These are phyloP conservation scores for Calcarisporium arbuscula DNA, from an alignment of 2,329 filamentous ascomycete species.

Conservation along the genomic window DNA sequence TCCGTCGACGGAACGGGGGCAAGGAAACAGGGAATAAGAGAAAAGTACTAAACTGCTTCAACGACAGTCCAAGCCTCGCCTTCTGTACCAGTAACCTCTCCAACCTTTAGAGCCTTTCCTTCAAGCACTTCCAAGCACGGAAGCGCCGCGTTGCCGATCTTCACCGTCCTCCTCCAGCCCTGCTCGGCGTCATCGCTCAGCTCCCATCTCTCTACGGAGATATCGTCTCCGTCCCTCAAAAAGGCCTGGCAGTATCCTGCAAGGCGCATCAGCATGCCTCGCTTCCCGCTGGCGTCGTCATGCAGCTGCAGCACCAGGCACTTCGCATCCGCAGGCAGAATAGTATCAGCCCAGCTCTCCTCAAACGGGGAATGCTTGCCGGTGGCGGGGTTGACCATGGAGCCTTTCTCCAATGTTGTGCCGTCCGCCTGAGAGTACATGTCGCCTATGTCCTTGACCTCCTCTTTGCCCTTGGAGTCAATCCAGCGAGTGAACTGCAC, in stretches of 20 bases:
- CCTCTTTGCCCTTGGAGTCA: conserved; percentile 42
- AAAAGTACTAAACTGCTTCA: no score
- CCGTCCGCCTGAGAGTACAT: conserved; percentile 40
- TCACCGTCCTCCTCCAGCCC: conserved; percentile 31
- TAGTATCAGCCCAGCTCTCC: conserved; percentile 56
- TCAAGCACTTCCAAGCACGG: conserved; percentile 26
- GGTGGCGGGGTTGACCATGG: conserved; percentile 52
- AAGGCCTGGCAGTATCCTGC: conserved; percentile 53
- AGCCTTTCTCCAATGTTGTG: conserved; percentile 48
- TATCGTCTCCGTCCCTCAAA: conserved; percentile 33
- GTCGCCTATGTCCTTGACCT: conserved; percentile 47
- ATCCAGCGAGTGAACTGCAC: conserved; percentile 54
- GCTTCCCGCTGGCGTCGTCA: conserved; percentile 20
- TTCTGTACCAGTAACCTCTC: no score
- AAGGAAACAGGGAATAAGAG: no score
- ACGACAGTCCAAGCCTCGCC: no score
- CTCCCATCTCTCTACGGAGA: conserved; percentile 51
- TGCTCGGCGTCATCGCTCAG: conserved; percentile 23
- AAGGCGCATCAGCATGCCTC: conserved; percentile 48
- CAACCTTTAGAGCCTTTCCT: no score
- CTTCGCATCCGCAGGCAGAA: no score
- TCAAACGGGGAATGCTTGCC: conserved; percentile 51
- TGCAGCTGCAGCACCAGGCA: conserved; percentile 37
- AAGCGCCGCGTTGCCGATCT: conserved; percentile 29
- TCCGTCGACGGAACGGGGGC: no score